phyloP scores from a whole-genome alignment of 1,139 yeast species.

The Casaregolazyma lundiana region DNA sequence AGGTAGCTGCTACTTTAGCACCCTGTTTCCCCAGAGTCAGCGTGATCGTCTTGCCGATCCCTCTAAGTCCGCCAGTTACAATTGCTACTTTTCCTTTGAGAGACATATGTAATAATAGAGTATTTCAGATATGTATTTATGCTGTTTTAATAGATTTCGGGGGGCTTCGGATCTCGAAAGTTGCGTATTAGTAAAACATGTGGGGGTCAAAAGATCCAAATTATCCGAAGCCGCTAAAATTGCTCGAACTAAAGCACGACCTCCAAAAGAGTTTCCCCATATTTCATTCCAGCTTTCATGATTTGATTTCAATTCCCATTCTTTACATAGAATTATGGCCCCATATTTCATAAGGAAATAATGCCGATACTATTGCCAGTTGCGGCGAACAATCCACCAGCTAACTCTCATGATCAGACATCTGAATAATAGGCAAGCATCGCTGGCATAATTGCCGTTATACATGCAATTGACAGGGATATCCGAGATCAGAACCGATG shows the following conservation, averaged over 20 bases:
- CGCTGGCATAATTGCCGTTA: slow-evolving; percentile 50
- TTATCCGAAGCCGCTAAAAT: background rate
- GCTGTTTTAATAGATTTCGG: no score
- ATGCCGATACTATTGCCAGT: slow-evolving; percentile 40
- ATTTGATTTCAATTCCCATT: no score
- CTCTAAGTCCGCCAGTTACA: slow-evolving; percentile 39
- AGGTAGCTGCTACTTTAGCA: slow-evolving; percentile 26
- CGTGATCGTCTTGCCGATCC: slow-evolving; percentile 38
- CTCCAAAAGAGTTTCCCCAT: no score
- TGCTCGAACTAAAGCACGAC: background rate
- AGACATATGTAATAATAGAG: slow-evolving; percentile 11
- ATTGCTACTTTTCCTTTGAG: slow-evolving; percentile 23
- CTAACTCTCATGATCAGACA: no score
- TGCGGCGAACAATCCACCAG: slow-evolving; percentile 42
- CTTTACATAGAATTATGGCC: slow-evolving; percentile 22
- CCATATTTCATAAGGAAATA: slow-evolving; percentile 44
- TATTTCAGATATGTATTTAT: background rate
- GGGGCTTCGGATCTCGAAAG: background rate
- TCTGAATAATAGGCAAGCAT: slow-evolving; percentile 45
- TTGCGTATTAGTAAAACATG: background rate
- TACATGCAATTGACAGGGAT: slow-evolving; percentile 44
- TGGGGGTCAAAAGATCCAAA: no score
- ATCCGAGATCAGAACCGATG: slow-evolving; percentile 49
- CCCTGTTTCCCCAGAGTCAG: slow-evolving; percentile 29
- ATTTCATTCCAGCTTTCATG: no score